A percentile compares a stretch with the other conserved stretches of the same genome.
phyloP scores from a whole-genome alignment of 73 alveolate genomes.

The Paramecium pentaurelia region DNA sequence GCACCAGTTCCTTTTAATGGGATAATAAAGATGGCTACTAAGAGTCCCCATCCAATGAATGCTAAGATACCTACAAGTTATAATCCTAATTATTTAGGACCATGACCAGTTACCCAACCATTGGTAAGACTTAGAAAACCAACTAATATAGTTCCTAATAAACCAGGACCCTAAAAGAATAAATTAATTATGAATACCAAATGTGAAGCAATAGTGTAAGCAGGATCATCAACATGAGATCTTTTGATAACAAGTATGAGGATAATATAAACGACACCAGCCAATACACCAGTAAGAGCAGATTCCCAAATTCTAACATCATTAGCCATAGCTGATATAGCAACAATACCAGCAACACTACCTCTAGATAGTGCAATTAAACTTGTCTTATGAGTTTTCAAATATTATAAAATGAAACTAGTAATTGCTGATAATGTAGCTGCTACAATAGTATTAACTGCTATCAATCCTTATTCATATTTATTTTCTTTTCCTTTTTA shows the following conservation, averaged over 20 bases:
- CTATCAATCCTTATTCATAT: not conserved
- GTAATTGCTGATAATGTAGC: not conserved
- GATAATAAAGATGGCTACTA: not conserved
- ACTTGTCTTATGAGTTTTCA: not conserved
- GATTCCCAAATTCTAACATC: not conserved
- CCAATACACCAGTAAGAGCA: not conserved
- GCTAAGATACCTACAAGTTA: not conserved
- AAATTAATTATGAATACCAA: not conserved
- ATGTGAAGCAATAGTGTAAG: conserved; percentile 3
- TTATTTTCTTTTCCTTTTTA: not conserved
- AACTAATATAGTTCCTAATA: not conserved
- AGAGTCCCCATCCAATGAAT: conserved; percentile 26
- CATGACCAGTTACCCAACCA: conserved; percentile 19
- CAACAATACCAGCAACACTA: conserved; percentile 36
- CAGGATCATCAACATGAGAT: conserved; percentile 34
- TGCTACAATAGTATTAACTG: not conserved
- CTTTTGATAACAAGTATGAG: not conserved
- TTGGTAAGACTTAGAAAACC: not conserved
- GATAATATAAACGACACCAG: not conserved
- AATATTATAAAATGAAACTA: not conserved
- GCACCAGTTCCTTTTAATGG: conserved; percentile 27
- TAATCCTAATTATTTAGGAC: conserved; percentile 2
- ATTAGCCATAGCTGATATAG: not conserved
- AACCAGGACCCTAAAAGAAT: conserved; percentile 32
- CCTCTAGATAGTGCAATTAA: conserved; percentile 24